These are phyloP conservation scores for Leonotis leonurus DNA, from an alignment of 257 asterid species.

Conservation along the genomic window DNA sequence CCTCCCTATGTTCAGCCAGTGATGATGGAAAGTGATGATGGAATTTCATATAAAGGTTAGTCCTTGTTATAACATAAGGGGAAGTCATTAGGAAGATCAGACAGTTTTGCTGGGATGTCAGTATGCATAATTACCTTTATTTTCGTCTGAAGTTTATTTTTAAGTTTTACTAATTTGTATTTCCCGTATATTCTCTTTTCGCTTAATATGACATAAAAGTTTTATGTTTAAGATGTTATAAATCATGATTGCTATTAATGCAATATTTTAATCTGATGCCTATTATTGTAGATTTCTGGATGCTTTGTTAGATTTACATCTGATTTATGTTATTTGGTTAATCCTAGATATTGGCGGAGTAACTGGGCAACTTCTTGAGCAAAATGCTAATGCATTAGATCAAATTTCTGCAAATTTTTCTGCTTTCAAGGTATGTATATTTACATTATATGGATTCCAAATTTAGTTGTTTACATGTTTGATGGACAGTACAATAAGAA, in stretches of 20 bases:
- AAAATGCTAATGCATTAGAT: constrained; percentile 66
- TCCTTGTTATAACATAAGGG: not conserved
- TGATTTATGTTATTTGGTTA: constrained; percentile 1
- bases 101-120: not conserved
- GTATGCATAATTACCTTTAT: constrained; percentile 12
- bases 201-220: not conserved
- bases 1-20: constrained; percentile 66
- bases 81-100: not conserved
- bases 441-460: constrained; percentile 4
- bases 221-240: constrained; percentile 4
- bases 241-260: not conserved
- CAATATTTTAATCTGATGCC: not conserved
- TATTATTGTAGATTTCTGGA: not conserved
- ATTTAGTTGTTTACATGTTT: not conserved
- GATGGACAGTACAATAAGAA: not conserved
- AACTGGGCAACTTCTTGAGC: constrained; percentile 70
- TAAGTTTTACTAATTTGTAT: not conserved
- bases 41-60: constrained; percentile 70
- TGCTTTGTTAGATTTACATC: not conserved
- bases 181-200: not conserved
- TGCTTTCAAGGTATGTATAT: constrained; percentile 47
- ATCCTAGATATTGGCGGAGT: constrained; percentile 77
- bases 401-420: constrained; percentile 71
- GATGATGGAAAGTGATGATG: constrained; percentile 71
- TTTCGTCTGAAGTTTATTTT: not conserved